Percentiles rank a stretch among this genome's conserved stretches.
phyloP scores from a whole-genome alignment of 352 stramenopile species.

The Phytophthora fragariae region DNA sequence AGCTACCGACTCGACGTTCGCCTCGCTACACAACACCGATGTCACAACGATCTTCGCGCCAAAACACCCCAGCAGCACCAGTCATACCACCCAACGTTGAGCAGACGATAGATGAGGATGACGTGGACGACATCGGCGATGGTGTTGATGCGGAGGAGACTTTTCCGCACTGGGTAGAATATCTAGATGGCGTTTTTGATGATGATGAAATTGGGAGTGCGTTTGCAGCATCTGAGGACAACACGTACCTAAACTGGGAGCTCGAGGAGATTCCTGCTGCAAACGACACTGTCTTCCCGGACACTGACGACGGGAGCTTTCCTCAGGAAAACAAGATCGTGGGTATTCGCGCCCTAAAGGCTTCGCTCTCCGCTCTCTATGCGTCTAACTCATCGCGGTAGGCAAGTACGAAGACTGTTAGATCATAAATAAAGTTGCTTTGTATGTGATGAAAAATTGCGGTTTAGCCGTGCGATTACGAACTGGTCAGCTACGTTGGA shows the following conservation, averaged over 20 bases:
- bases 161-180: slow-evolving; percentile 2
- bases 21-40: neutral
- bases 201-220: slow-evolving; percentile 1
- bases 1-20: neutral
- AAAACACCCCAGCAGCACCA: neutral
- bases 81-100: neutral
- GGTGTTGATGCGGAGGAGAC: neutral
- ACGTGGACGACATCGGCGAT: neutral
- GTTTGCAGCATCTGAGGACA: neutral
- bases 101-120: neutral
- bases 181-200: neutral
- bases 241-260: slow-evolving; percentile 2
- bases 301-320: neutral
- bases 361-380: neutral
- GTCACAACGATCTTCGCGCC: too few species aligned
- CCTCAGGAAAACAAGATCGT: neutral
- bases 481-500: neutral
- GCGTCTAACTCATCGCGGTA: neutral
- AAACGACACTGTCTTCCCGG: neutral
- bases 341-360: neutral
- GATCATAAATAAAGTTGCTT: neutral
- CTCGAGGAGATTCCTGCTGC: neutral
- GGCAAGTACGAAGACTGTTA: neutral
- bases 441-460: neutral
- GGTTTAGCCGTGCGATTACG: too few species aligned